These are phyloP conservation scores for Kazachstania viticola DNA, from an alignment of 805 yeast species.

Conservation along the genomic window DNA sequence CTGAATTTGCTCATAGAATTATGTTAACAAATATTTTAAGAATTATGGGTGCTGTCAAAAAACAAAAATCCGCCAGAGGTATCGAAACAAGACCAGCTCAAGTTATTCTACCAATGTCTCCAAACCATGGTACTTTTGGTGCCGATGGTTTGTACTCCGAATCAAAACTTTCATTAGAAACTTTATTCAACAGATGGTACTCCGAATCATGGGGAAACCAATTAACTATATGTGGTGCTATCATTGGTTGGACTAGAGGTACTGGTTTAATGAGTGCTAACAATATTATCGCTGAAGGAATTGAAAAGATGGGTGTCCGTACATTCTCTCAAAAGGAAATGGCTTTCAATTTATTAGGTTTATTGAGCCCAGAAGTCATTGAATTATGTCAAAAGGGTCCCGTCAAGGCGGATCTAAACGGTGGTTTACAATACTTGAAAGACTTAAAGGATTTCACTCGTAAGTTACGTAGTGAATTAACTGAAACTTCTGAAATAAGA, in stretches of 20 bases:
- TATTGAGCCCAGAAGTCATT: constrained; percentile 76
- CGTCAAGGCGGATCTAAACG: constrained; percentile 95
- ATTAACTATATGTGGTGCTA: constrained; percentile 94
- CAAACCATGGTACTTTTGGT: constrained; percentile 98
- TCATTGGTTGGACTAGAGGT: constrained; percentile 99
- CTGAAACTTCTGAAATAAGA: constrained; percentile 82
- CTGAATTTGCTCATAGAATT: constrained; percentile 96
- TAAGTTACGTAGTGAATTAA: constrained; percentile 57
- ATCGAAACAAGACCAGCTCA: constrained; percentile 97
- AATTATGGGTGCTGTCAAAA: constrained; percentile 81
- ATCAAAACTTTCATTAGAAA: constrained; percentile 90
- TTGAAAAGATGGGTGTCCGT: constrained; percentile 90
- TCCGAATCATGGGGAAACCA: constrained; percentile 94
- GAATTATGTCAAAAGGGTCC: constrained; percentile 87
- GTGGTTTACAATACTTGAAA: constrained; percentile 91
- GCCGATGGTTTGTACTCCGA: constrained; percentile 97
- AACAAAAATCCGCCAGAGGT: constrained; percentile 63
- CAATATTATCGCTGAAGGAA: constrained; percentile 95
- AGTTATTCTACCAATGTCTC: constrained; percentile 90
- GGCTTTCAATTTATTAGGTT: constrained; percentile 96
- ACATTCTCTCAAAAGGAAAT: constrained; percentile 98
- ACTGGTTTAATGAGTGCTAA: constrained; percentile 97
- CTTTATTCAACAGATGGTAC: constrained; percentile 96
- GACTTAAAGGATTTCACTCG: constrained; percentile 82
- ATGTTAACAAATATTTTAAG: constrained; percentile 94